phyloP scores from a whole-genome alignment of 1,284 basidiomycete genomes.

The Meira miltonrushii region DNA sequence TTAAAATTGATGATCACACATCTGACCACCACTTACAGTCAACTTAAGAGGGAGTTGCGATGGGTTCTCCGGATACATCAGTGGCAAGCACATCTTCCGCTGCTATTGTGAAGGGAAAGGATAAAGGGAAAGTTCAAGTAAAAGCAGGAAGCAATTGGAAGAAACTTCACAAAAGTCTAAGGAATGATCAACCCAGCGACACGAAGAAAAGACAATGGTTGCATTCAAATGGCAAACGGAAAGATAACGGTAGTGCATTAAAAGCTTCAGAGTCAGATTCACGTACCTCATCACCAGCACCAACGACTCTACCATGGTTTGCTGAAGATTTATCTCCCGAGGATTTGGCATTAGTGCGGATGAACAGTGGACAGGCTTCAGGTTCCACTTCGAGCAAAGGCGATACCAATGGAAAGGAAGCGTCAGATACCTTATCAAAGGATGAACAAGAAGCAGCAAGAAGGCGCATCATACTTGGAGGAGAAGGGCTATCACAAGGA shows the following conservation, averaged over 20 bases:
- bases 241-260: not conserved
- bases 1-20: no score
- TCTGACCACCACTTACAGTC: no score
- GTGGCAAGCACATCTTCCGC: no score
- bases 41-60: no score
- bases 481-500: conserved; percentile 3
- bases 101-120: no score
- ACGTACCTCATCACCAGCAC: conserved; percentile 13
- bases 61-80: no score
- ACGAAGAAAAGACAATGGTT: not conserved
- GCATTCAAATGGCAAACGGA: not conserved
- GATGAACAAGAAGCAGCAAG: not conserved
- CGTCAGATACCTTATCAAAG: no score
- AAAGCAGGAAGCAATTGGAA: conserved; percentile 47
- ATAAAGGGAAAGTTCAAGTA: not conserved
- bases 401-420: not conserved
- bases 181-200: not conserved
- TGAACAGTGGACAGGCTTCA: not conserved
- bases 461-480: conserved; percentile 3
- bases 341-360: conserved; percentile 35
- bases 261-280: not conserved
- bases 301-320: conserved; percentile 37
- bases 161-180: conserved; percentile 27
- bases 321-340: conserved; percentile 45
- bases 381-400: not conserved